Evolutionary conservation across 140 eudicot species (phyloP).

Genomic region (Cichorium intybus): DNA sequence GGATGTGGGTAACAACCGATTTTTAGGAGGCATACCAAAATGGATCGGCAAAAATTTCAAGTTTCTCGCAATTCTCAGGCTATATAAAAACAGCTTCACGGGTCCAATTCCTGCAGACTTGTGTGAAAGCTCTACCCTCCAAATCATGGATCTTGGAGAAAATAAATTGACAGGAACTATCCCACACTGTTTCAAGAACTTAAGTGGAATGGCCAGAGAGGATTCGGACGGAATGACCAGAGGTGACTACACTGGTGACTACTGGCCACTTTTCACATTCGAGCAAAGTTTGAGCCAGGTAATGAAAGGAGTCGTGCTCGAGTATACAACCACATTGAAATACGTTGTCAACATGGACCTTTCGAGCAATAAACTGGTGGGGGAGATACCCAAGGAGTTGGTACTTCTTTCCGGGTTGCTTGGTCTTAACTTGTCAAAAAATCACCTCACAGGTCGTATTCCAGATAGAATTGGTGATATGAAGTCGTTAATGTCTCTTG

Average conservation of each 20-base stretch:
- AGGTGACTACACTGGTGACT: too few relatives aligned
- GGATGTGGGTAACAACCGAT: conserved; percentile 37
- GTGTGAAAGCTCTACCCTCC: conserved; percentile 36
- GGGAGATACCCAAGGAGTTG: conserved; percentile 40
- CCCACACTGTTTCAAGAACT: conserved; percentile 35
- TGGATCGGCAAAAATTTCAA: conserved; percentile 35
- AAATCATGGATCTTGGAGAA: conserved; percentile 39
- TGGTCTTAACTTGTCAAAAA: too few relatives aligned
- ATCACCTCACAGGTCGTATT: conserved; percentile 39
- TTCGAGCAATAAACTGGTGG: conserved; percentile 37
- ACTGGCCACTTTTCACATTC: too few relatives aligned
- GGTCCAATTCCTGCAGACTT: conserved; percentile 37
- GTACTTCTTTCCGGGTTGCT: too few relatives aligned
- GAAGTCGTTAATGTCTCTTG: conserved; percentile 34
- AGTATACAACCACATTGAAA: conserved; percentile 28
- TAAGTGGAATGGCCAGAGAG: conserved; percentile 29
- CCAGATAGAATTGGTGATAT: conserved; percentile 42
- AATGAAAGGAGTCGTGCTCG: conserved; percentile 21
- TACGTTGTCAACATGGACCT: conserved; percentile 38
- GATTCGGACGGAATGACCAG: conserved; percentile 5
- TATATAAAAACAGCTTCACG: conserved; percentile 31
- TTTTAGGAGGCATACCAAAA: conserved; percentile 43
- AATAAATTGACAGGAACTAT: conserved; percentile 38
- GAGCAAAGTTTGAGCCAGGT: conserved; percentile 31
- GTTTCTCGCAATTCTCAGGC: conserved; percentile 23